A percentile compares a stretch with the other conserved stretches of the same genome.
Conservation (phyloP, 2,329 filamentous ascomycete genomes). For the Neurospora crassa region DNA sequence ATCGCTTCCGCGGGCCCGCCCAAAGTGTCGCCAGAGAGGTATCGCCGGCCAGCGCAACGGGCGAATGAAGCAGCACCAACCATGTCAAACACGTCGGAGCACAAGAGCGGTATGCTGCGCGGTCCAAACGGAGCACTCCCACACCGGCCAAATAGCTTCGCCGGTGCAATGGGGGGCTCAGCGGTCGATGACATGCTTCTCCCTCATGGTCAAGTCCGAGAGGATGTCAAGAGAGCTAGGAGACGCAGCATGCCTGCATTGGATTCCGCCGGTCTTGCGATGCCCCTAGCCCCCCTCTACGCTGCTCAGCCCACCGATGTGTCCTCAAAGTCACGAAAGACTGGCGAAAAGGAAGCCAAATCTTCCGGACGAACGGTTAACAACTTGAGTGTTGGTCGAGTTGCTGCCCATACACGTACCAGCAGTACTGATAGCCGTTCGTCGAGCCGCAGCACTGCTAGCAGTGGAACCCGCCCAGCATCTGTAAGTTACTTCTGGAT, state of each 20-base stretch:
- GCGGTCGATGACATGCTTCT: constrained; percentile 62
- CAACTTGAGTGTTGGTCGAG: constrained; percentile 25
- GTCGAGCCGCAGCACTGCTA: constrained; percentile 41
- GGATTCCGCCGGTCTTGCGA: constrained; percentile 36
- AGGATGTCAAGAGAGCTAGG: constrained; percentile 66
- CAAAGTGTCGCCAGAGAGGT: constrained; percentile 73
- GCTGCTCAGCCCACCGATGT: constrained; percentile 26
- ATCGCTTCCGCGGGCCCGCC: constrained; percentile 47
- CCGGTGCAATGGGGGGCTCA: constrained; percentile 36
- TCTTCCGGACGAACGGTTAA: constrained; percentile 24
- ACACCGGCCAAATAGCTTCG: constrained; percentile 43
- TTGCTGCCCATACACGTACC: constrained; percentile 32
- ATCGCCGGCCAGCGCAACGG: constrained; percentile 57
- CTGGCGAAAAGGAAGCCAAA: constrained; percentile 31
- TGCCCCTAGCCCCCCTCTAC: constrained; percentile 28
- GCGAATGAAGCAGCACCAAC: constrained; percentile 38
- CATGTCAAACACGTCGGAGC: constrained; percentile 23
- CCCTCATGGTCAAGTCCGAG: constrained; percentile 44
- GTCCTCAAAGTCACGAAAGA: constrained; percentile 16
- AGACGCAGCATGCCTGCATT: constrained; percentile 72
- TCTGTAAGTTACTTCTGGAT: constrained; percentile 47
- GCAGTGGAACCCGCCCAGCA: constrained; percentile 45
- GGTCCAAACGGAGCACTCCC: constrained; percentile 26
- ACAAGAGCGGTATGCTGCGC: constrained; percentile 24
- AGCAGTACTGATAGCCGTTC: constrained; percentile 57